phyloP scores from a whole-genome alignment of 164 flowering plant species.

The Vitis rotundifolia region DNA sequence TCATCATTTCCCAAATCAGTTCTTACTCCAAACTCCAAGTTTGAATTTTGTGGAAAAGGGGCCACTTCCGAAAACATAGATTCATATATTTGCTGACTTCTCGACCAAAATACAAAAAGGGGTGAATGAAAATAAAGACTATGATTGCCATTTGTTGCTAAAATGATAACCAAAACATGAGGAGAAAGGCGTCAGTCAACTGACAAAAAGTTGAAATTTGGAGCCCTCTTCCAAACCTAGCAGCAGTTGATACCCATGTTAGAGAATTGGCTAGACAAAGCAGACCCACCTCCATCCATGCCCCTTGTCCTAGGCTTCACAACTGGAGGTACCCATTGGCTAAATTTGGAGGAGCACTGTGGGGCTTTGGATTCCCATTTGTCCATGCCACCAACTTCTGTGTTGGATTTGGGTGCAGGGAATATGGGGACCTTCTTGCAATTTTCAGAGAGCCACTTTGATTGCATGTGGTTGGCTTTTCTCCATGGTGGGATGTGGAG shows the following conservation, averaged over 20 bases:
- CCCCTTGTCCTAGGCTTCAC: conserved; percentile 3
- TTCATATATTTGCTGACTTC: no score
- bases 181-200: no score
- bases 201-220: no score
- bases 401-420: not conserved
- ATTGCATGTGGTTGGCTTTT: conserved; percentile 23
- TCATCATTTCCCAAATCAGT: no score
- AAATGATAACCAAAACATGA: no score
- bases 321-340: conserved; percentile 6
- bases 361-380: not conserved
- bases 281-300: not conserved
- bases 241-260: conserved; percentile 2
- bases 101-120: no score
- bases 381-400: not conserved
- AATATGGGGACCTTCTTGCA: conserved; percentile 9
- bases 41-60: no score
- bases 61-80: no score
- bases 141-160: no score
- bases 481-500: conserved; percentile 37
- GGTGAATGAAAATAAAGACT: no score
- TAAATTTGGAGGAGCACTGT: not conserved
- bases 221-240: not conserved
- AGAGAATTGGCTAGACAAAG: not conserved
- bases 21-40: no score
- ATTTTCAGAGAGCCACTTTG: conserved; percentile 28